These are phyloP conservation scores for Gorgonomyces haynaldii DNA, from an alignment of 192 early-diverging fungal species.

Conservation along the genomic window DNA sequence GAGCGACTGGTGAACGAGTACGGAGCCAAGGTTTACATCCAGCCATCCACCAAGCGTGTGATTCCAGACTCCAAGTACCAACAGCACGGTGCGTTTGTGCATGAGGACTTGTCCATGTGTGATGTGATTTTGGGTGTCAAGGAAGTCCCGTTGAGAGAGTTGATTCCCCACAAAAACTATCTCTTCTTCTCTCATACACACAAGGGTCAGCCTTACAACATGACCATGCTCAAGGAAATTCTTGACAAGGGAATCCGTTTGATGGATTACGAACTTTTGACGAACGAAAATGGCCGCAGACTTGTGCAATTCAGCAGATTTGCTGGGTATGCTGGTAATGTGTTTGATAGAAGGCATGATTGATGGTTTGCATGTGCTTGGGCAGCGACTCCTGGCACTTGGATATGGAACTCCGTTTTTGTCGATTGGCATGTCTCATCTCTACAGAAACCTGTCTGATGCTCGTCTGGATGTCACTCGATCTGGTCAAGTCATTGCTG, in stretches of 20 bases:
- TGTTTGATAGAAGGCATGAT: slow-evolving; percentile 52
- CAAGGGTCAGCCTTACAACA: slow-evolving; percentile 92
- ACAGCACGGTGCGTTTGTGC: slow-evolving; percentile 69
- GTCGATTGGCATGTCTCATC: slow-evolving; percentile 27
- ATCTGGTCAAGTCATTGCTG: slow-evolving; percentile 69
- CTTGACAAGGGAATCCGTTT: slow-evolving; percentile 86
- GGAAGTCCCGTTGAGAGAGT: slow-evolving; percentile 73
- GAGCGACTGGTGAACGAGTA: slow-evolving; percentile 66
- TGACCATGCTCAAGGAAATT: slow-evolving; percentile 75
- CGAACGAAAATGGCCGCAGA: slow-evolving; percentile 56
- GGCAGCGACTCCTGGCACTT: slow-evolving; percentile 74
- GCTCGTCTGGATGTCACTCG: slow-evolving; percentile 43
- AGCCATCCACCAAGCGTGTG: slow-evolving; percentile 87
- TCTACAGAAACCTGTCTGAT: slow-evolving; percentile 39
- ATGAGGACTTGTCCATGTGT: slow-evolving; percentile 76
- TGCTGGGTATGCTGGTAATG: slow-evolving; percentile 83
- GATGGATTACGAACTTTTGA: slow-evolving; percentile 94
- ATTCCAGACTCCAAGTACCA: slow-evolving; percentile 73
- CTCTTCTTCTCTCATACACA: slow-evolving; percentile 94
- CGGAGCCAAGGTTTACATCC: slow-evolving; percentile 73
- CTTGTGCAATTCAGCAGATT: slow-evolving; percentile 86
- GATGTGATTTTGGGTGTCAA: slow-evolving; percentile 95
- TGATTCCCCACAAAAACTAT: slow-evolving; percentile 85
- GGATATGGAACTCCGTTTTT: slow-evolving; percentile 95
- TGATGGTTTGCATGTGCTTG: slow-evolving; percentile 83